phyloP scores from a whole-genome alignment of 441 rosid genomes.

The Kokia cookei region DNA sequence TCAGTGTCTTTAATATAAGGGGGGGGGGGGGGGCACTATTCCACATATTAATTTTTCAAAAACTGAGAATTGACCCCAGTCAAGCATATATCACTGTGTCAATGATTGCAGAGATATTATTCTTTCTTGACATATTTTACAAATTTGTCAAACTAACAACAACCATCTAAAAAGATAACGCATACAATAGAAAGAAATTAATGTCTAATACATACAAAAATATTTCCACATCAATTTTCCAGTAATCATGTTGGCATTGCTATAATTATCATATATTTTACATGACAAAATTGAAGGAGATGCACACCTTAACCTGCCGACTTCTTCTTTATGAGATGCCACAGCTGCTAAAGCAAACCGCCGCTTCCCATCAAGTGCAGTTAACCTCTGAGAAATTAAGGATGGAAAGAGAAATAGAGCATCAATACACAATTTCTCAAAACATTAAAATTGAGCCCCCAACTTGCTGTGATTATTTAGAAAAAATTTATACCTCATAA shows the following conservation, averaged over 20 bases:
- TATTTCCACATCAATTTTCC: not conserved
- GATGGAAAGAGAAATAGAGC: constrained; percentile 4
- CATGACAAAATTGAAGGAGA: constrained; percentile 2
- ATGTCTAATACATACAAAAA: not conserved
- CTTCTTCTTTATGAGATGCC: constrained; percentile 85
- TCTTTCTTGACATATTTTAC: not conserved
- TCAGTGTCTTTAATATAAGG: not conserved
- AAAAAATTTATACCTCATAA: constrained; percentile 62
- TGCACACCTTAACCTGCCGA: constrained; percentile 86
- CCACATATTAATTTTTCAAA: not conserved
- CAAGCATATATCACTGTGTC: not conserved
- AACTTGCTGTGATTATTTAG: constrained; percentile 2
- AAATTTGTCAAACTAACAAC: not conserved
- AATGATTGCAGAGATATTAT: not conserved
- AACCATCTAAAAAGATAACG: not conserved
- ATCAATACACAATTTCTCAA: not conserved
- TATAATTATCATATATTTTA: not conserved
- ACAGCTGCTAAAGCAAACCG: constrained; percentile 99
- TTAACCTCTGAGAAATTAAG: constrained; percentile 60
- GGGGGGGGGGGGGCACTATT: not conserved
- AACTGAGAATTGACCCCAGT: not conserved
- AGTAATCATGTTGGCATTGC: not conserved
- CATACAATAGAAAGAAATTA: not conserved
- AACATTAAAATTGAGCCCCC: constrained; percentile 6
- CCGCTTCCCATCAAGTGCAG: constrained; percentile 97